Conservation (phyloP, 257 asterid genomes). For the Solanum neorickii region DNA sequence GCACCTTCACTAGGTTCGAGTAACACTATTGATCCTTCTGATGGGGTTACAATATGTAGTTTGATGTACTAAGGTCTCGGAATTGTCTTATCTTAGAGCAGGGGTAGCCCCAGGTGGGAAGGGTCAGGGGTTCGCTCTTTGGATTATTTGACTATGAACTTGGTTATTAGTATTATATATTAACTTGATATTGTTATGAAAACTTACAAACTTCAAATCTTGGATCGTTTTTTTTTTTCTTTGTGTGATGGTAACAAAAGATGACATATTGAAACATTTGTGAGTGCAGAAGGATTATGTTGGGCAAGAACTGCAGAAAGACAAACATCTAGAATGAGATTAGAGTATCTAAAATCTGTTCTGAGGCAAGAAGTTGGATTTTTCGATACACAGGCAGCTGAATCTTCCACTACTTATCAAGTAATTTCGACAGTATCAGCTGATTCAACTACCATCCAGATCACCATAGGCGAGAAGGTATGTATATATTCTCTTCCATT, state of each 20-base stretch:
- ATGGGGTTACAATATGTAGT: background rate
- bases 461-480: slow-evolving; percentile 80
- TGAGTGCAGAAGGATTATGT: slow-evolving; percentile 59
- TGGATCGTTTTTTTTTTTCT: background rate
- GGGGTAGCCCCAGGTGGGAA: background rate
- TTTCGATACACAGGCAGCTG: slow-evolving; percentile 66
- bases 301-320: slow-evolving; percentile 97
- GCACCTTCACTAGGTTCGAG: background rate
- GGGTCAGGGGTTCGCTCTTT: background rate
- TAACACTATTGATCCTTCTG: background rate
- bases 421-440: slow-evolving; percentile 59
- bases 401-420: slow-evolving; percentile 61
- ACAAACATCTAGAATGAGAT: slow-evolving; percentile 76
- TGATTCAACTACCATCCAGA: slow-evolving; percentile 58
- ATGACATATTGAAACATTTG: background rate
- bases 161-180: background rate
- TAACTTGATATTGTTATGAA: background rate
- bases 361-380: slow-evolving; percentile 73
- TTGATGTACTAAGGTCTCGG: background rate
- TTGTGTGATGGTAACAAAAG: background rate
- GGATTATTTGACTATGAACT: background rate
- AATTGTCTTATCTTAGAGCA: background rate
- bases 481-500: background rate
- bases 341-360: slow-evolving; percentile 76
- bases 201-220: background rate